Conservation (phyloP, 2,329 filamentous ascomycete genomes). For the Sporothrix dimorphospora region DNA sequence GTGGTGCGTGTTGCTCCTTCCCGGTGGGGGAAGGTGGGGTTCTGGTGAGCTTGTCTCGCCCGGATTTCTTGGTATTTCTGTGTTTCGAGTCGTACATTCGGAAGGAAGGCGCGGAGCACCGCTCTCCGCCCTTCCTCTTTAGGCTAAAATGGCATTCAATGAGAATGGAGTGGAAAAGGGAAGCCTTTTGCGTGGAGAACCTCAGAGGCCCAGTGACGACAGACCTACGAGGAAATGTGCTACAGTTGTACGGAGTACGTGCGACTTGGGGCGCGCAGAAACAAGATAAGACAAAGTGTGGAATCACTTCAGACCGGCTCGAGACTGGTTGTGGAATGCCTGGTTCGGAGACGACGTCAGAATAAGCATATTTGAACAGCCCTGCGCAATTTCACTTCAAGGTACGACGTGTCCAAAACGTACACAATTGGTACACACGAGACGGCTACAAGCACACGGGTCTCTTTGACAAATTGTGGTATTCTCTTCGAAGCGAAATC, state of each 20-base stretch:
- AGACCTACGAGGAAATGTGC: neutral
- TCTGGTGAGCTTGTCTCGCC: neutral
- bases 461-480: neutral
- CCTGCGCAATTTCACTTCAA: too few relatives aligned
- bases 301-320: too few relatives aligned
- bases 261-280: too few relatives aligned
- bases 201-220: neutral
- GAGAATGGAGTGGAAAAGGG: too few relatives aligned
- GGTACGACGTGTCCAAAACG: too few relatives aligned
- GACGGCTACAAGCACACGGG: too few relatives aligned
- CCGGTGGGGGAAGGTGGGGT: slow-evolving; percentile 17
- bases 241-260: too few relatives aligned
- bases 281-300: too few relatives aligned
- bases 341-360: too few relatives aligned
- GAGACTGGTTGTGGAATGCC: too few relatives aligned
- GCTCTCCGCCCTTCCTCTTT: slow-evolving; percentile 19
- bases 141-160: neutral
- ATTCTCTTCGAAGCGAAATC: neutral
- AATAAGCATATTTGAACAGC: too few relatives aligned
- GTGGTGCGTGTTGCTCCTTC: neutral
- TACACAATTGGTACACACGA: too few relatives aligned
- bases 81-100: neutral
- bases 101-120: slow-evolving; percentile 26
- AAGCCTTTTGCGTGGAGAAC: neutral
- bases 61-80: neutral